A percentile compares a stretch with the other conserved stretches of the same genome.
These are phyloP conservation scores for Sisymbrium altissimum DNA, from an alignment of 345 rosid genomes.

Conservation along the genomic window DNA sequence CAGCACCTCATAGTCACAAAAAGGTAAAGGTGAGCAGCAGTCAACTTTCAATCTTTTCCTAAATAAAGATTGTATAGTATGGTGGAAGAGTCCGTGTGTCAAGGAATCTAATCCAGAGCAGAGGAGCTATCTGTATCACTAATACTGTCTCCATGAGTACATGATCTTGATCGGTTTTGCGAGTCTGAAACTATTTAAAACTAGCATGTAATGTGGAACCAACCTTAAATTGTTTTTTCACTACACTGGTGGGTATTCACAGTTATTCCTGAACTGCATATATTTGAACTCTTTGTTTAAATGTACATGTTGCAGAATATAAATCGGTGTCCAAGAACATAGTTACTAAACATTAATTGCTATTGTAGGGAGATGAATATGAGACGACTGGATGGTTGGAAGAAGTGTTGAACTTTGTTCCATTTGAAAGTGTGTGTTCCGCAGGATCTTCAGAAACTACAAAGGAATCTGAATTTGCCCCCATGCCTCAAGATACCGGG, in stretches of 20 bases:
- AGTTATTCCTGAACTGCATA: neutral
- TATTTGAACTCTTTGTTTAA: neutral
- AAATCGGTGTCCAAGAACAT: neutral
- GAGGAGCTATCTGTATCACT: neutral
- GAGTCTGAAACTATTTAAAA: neutral
- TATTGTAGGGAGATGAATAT: conserved; percentile 40
- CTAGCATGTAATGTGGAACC: conserved; percentile 7
- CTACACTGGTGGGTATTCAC: neutral
- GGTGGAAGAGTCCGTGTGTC: conserved; percentile 5
- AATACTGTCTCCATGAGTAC: conserved; percentile 7
- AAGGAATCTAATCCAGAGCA: conserved; percentile 8
- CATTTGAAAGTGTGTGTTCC: conserved; percentile 34
- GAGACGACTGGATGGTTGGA: conserved; percentile 39
- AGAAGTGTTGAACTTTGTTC: conserved; percentile 43
- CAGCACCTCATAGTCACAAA: conserved; percentile 31
- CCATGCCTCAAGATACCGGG: conserved; percentile 37
- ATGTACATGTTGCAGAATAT: neutral
- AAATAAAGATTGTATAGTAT: conserved; percentile 10
- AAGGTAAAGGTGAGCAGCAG: conserved; percentile 35
- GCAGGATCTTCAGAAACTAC: conserved; percentile 34
- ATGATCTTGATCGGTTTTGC: conserved; percentile 7
- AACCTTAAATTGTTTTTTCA: neutral
- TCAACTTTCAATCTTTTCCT: conserved; percentile 2
- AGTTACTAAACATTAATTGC: neutral
- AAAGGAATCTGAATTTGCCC: conserved; percentile 35